Percentiles rank a stretch among this genome's conserved stretches.
Conservation (phyloP, 78 protist species). For the Tieghemostelium lacteum region DNA sequence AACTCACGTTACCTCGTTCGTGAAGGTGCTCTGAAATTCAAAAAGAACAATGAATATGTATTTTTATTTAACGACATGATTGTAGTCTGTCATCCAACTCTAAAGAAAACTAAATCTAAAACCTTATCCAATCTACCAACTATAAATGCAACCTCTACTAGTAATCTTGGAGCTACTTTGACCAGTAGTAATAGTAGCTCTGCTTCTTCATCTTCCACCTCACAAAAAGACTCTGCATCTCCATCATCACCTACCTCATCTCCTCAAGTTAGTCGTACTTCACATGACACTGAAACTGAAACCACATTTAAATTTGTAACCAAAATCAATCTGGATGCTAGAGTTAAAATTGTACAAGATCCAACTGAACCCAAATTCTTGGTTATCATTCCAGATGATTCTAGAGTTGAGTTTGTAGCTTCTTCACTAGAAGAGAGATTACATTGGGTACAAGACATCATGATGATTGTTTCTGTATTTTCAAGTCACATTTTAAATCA, state of each 20-base stretch:
- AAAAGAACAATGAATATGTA: conserved; percentile 45
- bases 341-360: conserved; percentile 73
- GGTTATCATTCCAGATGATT: conserved; percentile 52
- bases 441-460: conserved; percentile 44
- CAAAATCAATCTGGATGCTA: conserved; percentile 17
- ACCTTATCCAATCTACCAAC: not conserved
- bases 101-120: conserved; percentile 14
- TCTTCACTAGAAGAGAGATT: conserved; percentile 29
- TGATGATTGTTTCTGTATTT: conserved; percentile 23
- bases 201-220: not conserved
- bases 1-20: conserved; percentile 30
- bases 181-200: not conserved
- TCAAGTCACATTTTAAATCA: conserved; percentile 33
- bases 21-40: conserved; percentile 57
- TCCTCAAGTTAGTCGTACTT: too few species aligned
- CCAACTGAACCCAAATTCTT: conserved; percentile 32
- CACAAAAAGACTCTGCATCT: not conserved
- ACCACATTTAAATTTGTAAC: conserved; percentile 33
- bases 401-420: conserved; percentile 34
- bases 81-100: conserved; percentile 53
- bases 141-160: too few species aligned
- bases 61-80: conserved; percentile 66
- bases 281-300: conserved; percentile 13
- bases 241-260: conserved; percentile 2
- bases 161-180: not conserved